Conservation (phyloP, 148 eudicot genomes). For the Camellia lanceoleosa region DNA sequence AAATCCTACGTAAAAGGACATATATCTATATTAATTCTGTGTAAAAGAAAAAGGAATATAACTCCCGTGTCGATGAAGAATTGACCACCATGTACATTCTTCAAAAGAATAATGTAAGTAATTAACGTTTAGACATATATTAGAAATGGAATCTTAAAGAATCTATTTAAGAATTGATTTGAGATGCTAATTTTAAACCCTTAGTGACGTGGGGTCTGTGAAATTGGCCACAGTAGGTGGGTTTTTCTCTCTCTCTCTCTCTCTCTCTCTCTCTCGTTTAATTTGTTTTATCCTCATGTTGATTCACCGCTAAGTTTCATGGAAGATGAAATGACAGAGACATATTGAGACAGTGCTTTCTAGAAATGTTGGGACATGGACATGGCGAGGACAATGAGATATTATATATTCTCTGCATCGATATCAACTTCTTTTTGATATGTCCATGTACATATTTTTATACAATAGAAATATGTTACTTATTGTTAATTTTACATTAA, state of each 20-base stretch:
- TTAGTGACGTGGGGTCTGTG: too few relatives aligned
- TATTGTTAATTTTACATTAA: not conserved
- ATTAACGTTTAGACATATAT: too few relatives aligned
- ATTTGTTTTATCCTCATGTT: too few relatives aligned
- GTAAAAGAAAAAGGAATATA: too few relatives aligned
- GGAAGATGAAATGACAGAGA: not conserved
- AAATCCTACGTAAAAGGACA: not conserved
- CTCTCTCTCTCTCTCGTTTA: too few relatives aligned
- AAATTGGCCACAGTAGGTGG: too few relatives aligned
- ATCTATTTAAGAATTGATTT: not conserved
- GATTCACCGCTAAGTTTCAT: not conserved
- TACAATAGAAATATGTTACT: not conserved
- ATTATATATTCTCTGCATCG: not conserved
- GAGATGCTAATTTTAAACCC: not conserved
- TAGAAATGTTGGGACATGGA: not conserved
- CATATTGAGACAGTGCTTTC: not conserved
- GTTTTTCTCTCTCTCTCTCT: too few relatives aligned
- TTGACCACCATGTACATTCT: too few relatives aligned
- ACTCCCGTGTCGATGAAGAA: too few relatives aligned
- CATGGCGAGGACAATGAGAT: not conserved
- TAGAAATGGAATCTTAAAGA: not conserved
- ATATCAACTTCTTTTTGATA: not conserved
- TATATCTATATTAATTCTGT: too few relatives aligned
- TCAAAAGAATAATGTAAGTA: too few relatives aligned
- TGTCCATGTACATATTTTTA: not conserved